A percentile compares a stretch with the other conserved stretches of the same genome.
These are phyloP conservation scores for Naganishia cerealis DNA, from an alignment of 1,284 basidiomycete species.

Conservation along the genomic window DNA sequence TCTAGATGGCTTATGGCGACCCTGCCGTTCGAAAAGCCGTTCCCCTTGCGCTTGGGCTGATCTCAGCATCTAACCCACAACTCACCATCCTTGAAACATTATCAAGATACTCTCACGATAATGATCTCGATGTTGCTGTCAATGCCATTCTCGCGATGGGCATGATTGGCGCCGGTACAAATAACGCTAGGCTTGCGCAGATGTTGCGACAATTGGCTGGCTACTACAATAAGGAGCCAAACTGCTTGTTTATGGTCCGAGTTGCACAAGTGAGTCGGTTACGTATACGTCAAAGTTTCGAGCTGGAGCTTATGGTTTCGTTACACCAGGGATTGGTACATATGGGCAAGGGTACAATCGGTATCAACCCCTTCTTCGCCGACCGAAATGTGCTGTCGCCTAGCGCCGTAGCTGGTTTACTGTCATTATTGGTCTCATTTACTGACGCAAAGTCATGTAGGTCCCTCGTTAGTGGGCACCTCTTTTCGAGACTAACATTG, in stretches of 20 bases:
- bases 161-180: conserved; percentile 93
- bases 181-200: conserved; percentile 95
- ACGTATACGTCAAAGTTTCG: background rate
- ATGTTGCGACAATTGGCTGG: conserved; percentile 95
- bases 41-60: conserved; percentile 91
- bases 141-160: conserved; percentile 99
- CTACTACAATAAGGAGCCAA: conserved; percentile 96
- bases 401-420: conserved; percentile 84
- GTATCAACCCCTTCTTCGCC: conserved; percentile 95
- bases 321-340: conserved; percentile 74
- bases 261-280: conserved; percentile 67
- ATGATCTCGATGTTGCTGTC: conserved; percentile 89
- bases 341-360: conserved; percentile 98
- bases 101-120: conserved; percentile 99
- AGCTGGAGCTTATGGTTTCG: background rate
- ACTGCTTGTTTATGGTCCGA: conserved; percentile 94
- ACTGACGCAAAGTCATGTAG: conserved; percentile 88
- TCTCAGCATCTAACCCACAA: conserved; percentile 93
- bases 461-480: conserved; percentile 47
- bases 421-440: conserved; percentile 86
- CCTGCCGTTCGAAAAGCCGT: conserved; percentile 87
- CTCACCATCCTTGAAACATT: conserved; percentile 94
- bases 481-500: conserved; percentile 8
- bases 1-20: conserved; percentile 96
- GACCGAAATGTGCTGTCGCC: conserved; percentile 88